Conservation (phyloP, 2,329 filamentous ascomycete species). For the Colletotrichum lupini region DNA sequence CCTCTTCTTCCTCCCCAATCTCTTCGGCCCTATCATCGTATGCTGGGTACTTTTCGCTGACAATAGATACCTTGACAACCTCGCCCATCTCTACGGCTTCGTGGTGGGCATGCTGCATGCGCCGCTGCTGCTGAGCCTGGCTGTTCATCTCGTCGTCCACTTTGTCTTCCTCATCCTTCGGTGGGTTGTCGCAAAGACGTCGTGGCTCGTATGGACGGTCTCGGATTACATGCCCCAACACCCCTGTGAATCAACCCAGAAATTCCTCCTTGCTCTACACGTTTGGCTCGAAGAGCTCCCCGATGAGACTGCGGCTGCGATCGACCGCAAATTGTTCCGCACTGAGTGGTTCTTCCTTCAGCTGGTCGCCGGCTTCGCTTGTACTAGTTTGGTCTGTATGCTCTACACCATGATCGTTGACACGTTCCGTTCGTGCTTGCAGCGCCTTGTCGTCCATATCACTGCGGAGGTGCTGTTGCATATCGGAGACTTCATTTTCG, state of each 20-base stretch:
- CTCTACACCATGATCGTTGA: conserved; percentile 36
- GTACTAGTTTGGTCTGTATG: conserved; percentile 34
- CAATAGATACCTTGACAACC: neutral
- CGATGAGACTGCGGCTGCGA: neutral
- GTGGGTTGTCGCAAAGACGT: neutral
- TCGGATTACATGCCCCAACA: neutral
- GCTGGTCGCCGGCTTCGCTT: conserved; percentile 25
- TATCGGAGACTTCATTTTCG: conserved; percentile 6
- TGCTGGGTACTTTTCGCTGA: neutral
- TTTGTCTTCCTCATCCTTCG: neutral
- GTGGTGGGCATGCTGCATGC: conserved; percentile 14
- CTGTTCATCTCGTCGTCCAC: neutral
- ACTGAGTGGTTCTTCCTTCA: conserved; percentile 1
- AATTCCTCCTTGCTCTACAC: neutral
- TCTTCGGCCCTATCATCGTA: conserved; percentile 13
- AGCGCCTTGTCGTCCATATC: neutral
- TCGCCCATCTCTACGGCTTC: conserved; percentile 29
- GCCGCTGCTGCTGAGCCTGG: neutral
- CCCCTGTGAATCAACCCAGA: neutral
- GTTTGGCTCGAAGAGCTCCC: neutral
- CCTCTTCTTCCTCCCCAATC: conserved; percentile 22
- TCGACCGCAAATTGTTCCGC: conserved; percentile 7
- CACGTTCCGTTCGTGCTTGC: neutral
- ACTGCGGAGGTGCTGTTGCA: neutral
- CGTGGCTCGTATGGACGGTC: neutral